A percentile compares a stretch with the other conserved stretches of the same genome.
Evolutionary conservation across 495 filamentous ascomycete species (phyloP).

Genomic region (Podospora anserina): DNA sequence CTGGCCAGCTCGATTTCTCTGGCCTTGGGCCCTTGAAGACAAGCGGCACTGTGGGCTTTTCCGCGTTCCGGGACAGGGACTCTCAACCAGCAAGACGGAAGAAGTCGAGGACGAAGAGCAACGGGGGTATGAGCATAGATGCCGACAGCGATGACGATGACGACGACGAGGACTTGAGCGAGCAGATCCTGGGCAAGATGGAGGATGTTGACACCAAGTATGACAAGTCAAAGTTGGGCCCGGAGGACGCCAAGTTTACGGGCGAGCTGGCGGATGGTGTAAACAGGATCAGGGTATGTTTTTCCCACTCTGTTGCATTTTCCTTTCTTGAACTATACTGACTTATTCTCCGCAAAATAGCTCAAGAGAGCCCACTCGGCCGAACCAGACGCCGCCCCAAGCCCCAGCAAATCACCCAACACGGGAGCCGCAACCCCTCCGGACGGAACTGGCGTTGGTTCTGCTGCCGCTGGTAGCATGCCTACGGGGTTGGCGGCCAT

Average conservation of each 20-base stretch:
- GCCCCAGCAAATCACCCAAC: slow-evolving; percentile 41
- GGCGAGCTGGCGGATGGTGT: slow-evolving; percentile 90
- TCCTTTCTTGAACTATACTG: slow-evolving; percentile 14
- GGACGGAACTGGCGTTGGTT: slow-evolving; percentile 34
- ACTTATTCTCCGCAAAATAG: slow-evolving; percentile 45
- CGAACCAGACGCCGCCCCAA: slow-evolving; percentile 60
- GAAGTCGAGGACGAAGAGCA: slow-evolving; percentile 58
- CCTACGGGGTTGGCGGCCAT: slow-evolving; percentile 30
- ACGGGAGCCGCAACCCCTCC: slow-evolving; percentile 37
- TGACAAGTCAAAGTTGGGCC: slow-evolving; percentile 53
- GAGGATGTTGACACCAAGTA: slow-evolving; percentile 74
- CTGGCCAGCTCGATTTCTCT: slow-evolving; percentile 74
- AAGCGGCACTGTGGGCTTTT: slow-evolving; percentile 81
- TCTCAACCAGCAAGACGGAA: slow-evolving; percentile 45
- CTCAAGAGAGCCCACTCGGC: slow-evolving; percentile 93
- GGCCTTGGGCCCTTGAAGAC: slow-evolving; percentile 81
- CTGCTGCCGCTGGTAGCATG: background rate
- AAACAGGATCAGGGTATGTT: slow-evolving; percentile 82
- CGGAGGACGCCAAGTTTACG: slow-evolving; percentile 76
- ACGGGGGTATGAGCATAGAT: slow-evolving; percentile 44
- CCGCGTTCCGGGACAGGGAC: slow-evolving; percentile 75
- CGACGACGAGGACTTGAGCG: slow-evolving; percentile 70
- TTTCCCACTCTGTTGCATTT: background rate
- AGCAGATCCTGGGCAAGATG: slow-evolving; percentile 60
- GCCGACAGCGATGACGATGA: slow-evolving; percentile 66